Evolutionary conservation across 2,329 filamentous ascomycete species (phyloP), one percentile per base, ranked within the genome.

Genomic region (Aspergillus udagawae): DNA sequence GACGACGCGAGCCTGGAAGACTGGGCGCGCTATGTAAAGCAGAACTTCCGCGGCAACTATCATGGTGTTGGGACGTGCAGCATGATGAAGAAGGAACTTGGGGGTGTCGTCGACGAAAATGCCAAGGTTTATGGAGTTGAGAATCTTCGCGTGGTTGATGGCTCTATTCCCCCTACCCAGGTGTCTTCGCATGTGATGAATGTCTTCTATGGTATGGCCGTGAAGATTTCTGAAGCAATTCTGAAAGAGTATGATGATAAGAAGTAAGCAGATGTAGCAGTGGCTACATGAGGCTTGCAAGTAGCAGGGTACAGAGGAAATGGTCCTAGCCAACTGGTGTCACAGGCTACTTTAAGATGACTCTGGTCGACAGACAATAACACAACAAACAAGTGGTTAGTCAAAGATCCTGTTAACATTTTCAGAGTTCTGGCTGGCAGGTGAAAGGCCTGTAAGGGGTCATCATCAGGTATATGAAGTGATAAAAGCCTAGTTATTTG

Each of bases 81-180:
- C 49, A 77, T 77, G 73, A 68, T 66, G 60, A 7, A 59, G 2
- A 60, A 51, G 20, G 69, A 70, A 25, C 35, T 68, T 25, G 70
- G 67, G n/a, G 72, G 71, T 35, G 70, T 73, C 17, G 68, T 75
- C 1, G 68, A 72, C 53, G 42, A 60, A 20, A 61, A 60, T 20
- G 65, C 66, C 25, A 66, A 55, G 53, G 69, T 71, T 5, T 72
- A 73, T 53, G 72, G 66, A 14, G 65, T 69, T 1, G 38, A 68
- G n/a, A 63, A 66, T 4, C 66, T 75, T 10, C 66, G 73, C 9
- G 72, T 76, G 1, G 64, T 74, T 27, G 73, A 76, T 56, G 71
- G 72, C 7, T 74, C 71, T 47, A 67, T 73, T 12, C 66, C 69
- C 14, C 72, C 73, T 2, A 70, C 67, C 20, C 69, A 72, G 49